Conservation (phyloP, 306 rosid genomes). For the Prunus davidiana region DNA sequence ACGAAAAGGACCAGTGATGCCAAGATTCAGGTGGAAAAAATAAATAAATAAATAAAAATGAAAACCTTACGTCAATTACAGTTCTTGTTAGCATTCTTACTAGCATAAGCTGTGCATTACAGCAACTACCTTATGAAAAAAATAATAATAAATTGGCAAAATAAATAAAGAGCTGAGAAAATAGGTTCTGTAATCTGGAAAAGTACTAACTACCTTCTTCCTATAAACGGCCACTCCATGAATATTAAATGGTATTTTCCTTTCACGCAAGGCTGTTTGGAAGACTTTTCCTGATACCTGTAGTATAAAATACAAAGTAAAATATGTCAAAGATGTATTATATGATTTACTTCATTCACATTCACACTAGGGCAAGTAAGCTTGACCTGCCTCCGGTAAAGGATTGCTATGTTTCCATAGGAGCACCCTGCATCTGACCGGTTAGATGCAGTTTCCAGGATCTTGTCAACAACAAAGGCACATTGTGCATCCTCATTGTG, state of each 20-base stretch:
- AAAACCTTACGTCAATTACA: not conserved
- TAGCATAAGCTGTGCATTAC: not conserved
- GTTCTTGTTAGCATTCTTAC: not conserved
- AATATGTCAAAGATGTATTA: not conserved
- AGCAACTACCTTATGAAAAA: not conserved
- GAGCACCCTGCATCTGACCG: conserved; percentile 48
- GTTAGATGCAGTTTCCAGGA: conserved; percentile 55
- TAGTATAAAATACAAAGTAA: not conserved
- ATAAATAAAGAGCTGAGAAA: not conserved
- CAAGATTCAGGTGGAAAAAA: not conserved
- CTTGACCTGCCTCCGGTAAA: conserved; percentile 93
- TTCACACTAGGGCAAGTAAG: conserved; percentile 30
- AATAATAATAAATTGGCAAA: not conserved
- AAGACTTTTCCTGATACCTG: conserved; percentile 88
- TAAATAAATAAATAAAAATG: no score
- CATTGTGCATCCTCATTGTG: conserved; percentile 87
- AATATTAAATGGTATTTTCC: conserved; percentile 86
- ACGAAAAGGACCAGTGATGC: not conserved
- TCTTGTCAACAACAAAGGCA: conserved; percentile 85
- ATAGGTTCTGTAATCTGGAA: conserved; percentile 8
- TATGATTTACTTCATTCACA: conserved; percentile 6
- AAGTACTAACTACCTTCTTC: conserved; percentile 61
- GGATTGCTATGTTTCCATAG: conserved; percentile 76
- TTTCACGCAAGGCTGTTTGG: conserved; percentile 84
- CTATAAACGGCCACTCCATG: conserved; percentile 93